Conservation (phyloP, 352 stramenopile species). For the Porosira glacialis region DNA sequence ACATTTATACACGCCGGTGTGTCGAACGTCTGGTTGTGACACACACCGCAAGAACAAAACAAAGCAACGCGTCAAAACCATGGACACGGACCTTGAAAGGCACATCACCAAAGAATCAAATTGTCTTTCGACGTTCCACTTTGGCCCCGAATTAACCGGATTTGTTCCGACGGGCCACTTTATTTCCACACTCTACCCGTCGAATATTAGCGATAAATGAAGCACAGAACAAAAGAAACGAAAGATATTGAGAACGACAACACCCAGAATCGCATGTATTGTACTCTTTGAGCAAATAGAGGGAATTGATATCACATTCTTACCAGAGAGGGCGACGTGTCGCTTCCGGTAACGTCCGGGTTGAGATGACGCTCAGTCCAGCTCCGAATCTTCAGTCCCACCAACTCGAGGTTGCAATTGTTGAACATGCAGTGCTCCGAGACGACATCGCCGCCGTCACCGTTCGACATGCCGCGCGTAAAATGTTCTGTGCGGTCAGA, state of each 20-base stretch:
- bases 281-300: too few relatives aligned
- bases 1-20: too few relatives aligned
- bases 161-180: conserved; percentile 67
- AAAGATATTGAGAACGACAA: too few relatives aligned
- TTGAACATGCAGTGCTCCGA: conserved; percentile 71
- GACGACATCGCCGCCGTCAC: conserved; percentile 1
- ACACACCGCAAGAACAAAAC: too few relatives aligned
- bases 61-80: too few relatives aligned
- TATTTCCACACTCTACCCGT: conserved; percentile 18
- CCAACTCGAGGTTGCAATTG: conserved; percentile 55
- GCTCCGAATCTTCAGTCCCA: conserved; percentile 45
- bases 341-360: conserved; percentile 8
- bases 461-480: conserved; percentile 15
- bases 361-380: conserved; percentile 57
- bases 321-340: conserved; percentile 17
- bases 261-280: too few relatives aligned
- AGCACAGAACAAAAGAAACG: not conserved
- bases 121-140: conserved; percentile 66
- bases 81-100: conserved; percentile 41
- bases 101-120: conserved; percentile 46
- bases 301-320: not conserved
- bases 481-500: conserved; percentile 62
- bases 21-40: too few relatives aligned
- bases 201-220: not conserved
- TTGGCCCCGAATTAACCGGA: conserved; percentile 57